Evolutionary conservation across 257 asterid genomes (phyloP).

Genomic region (Solanum bulbocastanum): DNA sequence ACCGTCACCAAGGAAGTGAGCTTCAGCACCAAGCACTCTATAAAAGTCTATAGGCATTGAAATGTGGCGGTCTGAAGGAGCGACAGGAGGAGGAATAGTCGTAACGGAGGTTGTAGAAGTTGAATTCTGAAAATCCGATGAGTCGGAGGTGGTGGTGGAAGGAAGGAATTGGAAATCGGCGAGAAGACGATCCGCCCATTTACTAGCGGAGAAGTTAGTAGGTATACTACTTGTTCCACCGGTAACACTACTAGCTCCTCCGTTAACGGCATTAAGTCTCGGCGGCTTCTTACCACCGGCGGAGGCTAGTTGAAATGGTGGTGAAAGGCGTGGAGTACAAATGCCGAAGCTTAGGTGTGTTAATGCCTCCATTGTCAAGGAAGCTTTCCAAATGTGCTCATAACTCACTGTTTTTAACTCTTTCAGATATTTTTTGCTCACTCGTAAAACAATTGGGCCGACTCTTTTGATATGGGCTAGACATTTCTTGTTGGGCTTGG

Average conservation of each 20-base stretch:
- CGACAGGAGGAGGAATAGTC: constrained; percentile 24
- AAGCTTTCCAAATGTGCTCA: neutral
- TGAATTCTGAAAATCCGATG: constrained; percentile 20
- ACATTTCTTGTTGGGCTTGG: neutral
- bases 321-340: constrained; percentile 31
- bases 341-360: constrained; percentile 40
- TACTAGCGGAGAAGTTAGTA: constrained; percentile 38
- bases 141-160: constrained; percentile 22
- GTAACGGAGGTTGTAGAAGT: constrained; percentile 22
- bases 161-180: constrained; percentile 94
- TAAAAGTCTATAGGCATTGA: constrained; percentile 82
- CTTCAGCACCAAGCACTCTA: constrained; percentile 75
- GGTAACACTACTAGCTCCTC: constrained; percentile 24
- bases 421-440: neutral
- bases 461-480: neutral
- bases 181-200: constrained; percentile 98
- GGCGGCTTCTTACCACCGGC: constrained; percentile 14
- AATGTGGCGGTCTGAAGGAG: constrained; percentile 62
- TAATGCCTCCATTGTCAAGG: constrained; percentile 39
- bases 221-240: constrained; percentile 3
- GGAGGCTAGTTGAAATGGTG: constrained; percentile 12
- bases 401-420: neutral
- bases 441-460: neutral
- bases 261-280: constrained; percentile 48
- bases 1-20: constrained; percentile 92